Evolutionary conservation across 169 alveolate genomes (phyloP).

Genomic region (Plasmodium blacklocki): DNA sequence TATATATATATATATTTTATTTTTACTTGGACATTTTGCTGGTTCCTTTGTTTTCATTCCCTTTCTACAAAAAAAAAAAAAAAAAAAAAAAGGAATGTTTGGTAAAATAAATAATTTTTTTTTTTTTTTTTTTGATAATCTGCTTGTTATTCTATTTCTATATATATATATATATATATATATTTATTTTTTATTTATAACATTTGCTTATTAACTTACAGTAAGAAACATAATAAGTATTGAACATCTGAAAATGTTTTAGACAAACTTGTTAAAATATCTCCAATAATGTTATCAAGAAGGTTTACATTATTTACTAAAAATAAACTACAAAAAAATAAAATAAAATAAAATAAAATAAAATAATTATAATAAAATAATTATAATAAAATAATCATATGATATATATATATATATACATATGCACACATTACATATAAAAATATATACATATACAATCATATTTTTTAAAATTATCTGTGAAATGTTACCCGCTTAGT

Average conservation of each 20-base stretch:
- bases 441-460: neutral
- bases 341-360: neutral
- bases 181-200: neutral
- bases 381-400: no score
- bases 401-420: slow-evolving; percentile 1
- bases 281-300: slow-evolving; percentile 87
- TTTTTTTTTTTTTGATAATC: neutral
- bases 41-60: slow-evolving; percentile 46
- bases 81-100: neutral
- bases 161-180: neutral
- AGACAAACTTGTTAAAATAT: slow-evolving; percentile 85
- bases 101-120: neutral
- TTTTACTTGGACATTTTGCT: slow-evolving; percentile 68
- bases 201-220: slow-evolving; percentile 63
- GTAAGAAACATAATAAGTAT: slow-evolving; percentile 80
- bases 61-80: slow-evolving; percentile 23
- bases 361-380: no score
- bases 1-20: neutral
- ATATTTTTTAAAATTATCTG: no score
- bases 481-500: slow-evolving; percentile 37
- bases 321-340: slow-evolving; percentile 68
- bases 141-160: neutral
- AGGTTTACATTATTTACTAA: slow-evolving; percentile 83
- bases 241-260: slow-evolving; percentile 88
- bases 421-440: neutral